Conservation (phyloP, 805 yeast species). For the Saccharomyces jurei region DNA sequence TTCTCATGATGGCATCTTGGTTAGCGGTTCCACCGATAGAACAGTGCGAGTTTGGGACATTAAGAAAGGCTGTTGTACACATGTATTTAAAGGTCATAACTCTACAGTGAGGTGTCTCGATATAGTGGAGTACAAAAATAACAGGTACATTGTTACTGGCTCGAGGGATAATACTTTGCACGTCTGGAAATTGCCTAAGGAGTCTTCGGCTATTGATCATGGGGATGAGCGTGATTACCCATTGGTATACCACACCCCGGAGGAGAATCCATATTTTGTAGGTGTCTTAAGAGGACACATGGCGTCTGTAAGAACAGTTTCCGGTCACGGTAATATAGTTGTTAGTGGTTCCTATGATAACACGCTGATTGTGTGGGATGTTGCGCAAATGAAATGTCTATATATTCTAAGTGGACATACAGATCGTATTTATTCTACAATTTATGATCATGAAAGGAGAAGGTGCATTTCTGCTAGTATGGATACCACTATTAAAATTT, state of each 20-base stretch:
- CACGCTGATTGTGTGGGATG: conserved; percentile 87
- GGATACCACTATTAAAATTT: conserved; percentile 80
- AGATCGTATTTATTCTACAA: conserved; percentile 83
- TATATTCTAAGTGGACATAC: conserved; percentile 75
- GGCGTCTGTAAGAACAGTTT: conserved; percentile 75
- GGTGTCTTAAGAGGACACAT: conserved; percentile 68
- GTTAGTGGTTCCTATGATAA: conserved; percentile 89
- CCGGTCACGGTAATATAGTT: conserved; percentile 76
- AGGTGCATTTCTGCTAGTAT: conserved; percentile 86
- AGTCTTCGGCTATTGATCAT: conserved; percentile 6
- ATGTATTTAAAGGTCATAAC: conserved; percentile 83
- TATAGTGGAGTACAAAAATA: conserved; percentile 58
- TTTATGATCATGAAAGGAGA: conserved; percentile 64
- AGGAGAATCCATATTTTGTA: conserved; percentile 52
- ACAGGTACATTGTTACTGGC: conserved; percentile 75
- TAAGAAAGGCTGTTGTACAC: conserved; percentile 76
- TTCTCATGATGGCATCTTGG: conserved; percentile 60
- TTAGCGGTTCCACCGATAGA: conserved; percentile 91
- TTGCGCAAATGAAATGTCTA: conserved; percentile 63
- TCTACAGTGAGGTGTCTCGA: conserved; percentile 91
- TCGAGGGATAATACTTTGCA: conserved; percentile 75
- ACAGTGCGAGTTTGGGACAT: conserved; percentile 93
- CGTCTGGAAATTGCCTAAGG: conserved; percentile 68
- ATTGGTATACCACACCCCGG: conserved; percentile 28
- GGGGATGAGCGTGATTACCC: conserved; percentile 19